These are phyloP conservation scores for Calycina herbarum DNA, from an alignment of 2,329 filamentous ascomycete species.

Conservation along the genomic window DNA sequence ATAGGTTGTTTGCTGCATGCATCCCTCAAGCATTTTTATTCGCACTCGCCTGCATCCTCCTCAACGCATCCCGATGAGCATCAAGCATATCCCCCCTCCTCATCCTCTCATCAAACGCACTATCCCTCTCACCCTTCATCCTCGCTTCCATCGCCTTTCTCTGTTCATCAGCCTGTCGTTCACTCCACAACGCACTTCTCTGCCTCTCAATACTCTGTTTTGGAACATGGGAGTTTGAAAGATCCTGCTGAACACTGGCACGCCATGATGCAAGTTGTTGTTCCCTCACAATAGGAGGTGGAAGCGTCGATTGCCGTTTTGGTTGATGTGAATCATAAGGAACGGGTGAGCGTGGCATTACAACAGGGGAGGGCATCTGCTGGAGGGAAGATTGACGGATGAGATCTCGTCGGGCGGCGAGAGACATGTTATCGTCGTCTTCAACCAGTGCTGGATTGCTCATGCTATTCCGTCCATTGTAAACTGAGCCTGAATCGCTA, in stretches of 20 bases:
- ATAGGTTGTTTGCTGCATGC: neutral
- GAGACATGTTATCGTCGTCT: constrained; percentile 65
- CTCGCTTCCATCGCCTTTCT: constrained; percentile 56
- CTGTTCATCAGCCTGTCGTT: constrained; percentile 56
- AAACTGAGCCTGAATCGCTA: constrained; percentile 46
- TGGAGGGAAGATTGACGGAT: constrained; percentile 33
- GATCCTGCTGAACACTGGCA: constrained; percentile 62
- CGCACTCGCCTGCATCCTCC: constrained; percentile 64
- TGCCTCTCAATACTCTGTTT: constrained; percentile 51
- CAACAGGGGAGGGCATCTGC: constrained; percentile 10
- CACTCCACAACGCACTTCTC: constrained; percentile 56
- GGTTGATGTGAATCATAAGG: constrained; percentile 58
- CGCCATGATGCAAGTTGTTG: constrained; percentile 67
- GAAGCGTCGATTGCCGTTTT: constrained; percentile 46
- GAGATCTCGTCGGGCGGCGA: constrained; percentile 39
- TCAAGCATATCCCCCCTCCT: constrained; percentile 72
- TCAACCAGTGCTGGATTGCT: constrained; percentile 41
- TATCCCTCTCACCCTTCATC: constrained; percentile 59
- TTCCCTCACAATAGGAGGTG: constrained; percentile 49
- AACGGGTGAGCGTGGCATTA: constrained; percentile 30
- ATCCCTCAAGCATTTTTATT: constrained; percentile 20
- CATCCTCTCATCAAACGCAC: constrained; percentile 73
- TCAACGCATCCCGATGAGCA: constrained; percentile 75
- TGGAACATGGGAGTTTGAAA: constrained; percentile 43
- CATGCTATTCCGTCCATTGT: constrained; percentile 32